Evolutionary conservation across 2,329 filamentous ascomycete genomes (phyloP), one percentile per base, ranked within the genome.

Genomic region (Pseudopithomyces chartarum): DNA sequence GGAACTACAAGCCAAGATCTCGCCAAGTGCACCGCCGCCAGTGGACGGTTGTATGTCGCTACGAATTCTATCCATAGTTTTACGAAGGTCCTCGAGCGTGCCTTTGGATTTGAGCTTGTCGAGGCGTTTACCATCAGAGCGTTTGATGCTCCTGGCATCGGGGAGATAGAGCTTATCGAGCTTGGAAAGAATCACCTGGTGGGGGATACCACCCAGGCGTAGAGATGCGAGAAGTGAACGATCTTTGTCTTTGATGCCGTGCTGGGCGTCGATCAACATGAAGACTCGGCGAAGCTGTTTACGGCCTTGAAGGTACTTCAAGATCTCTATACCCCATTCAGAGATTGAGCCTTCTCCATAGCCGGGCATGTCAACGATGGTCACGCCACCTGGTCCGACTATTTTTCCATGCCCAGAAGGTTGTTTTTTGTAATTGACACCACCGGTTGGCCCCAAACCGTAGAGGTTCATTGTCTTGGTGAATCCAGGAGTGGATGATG

Each of bases 321-420:
- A 79, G 57, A 90, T 88, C 71, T 90, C 85, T 22, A 73, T 68
- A 0, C 88, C 88, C 87, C 88, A 90, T 64, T 85, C 83, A 8
- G 79, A 72, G 33, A 82, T 75, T 66, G 84, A 86, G 1, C 83
- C 87, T 55, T 84, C 81, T 3, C 88, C 88, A 67, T 91, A 91
- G 0, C 88, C 88, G 1, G 88, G 89, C 83, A 89, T 89, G 71
- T 91, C 88, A 19, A 91, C 78, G 33, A 91, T 79, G 0, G 87
- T 81, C 26, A 89, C 67, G 0, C 78, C 79, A 0, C 77, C 75
- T 0, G 60, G 54, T 0, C 76, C 76, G 8, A 78, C 58, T 36
- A 76, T 75, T 26, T 70, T 70, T 54, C 69, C 73, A 11, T 57
- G 53, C 2, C 60, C 63, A 2, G 38, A 42, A 0, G 49, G 46